phyloP scores from a whole-genome alignment of 164 flowering plant species.

The Kingdonia uniflora region DNA sequence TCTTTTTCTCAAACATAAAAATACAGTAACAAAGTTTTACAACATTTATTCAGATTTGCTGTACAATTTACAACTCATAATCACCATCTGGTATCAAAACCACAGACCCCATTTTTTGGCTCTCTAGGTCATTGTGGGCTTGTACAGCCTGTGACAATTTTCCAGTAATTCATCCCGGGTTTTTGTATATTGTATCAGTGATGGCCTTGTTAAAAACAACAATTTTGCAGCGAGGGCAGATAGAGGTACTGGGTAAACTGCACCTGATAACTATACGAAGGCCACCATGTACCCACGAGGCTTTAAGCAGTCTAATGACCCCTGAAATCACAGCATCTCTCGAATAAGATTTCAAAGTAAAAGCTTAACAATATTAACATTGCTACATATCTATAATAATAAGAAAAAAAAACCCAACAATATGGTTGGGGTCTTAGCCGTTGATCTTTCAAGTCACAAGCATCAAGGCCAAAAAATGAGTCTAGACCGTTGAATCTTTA shows the following conservation, averaged over 20 bases:
- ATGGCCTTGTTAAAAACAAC: conserved; percentile 77
- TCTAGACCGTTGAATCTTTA: too few relatives aligned
- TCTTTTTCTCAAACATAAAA: too few relatives aligned
- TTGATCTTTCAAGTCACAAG: too few relatives aligned
- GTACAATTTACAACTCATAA: too few relatives aligned
- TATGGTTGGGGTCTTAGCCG: too few relatives aligned
- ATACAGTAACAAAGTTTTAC: too few relatives aligned
- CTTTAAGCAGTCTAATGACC: conserved; percentile 74
- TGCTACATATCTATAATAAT: too few relatives aligned
- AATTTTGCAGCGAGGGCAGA: conserved; percentile 59
- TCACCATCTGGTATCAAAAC: conserved; percentile 8
- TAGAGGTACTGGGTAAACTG: conserved; percentile 69
- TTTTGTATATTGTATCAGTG: conserved; percentile 48
- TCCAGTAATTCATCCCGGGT: conserved; percentile 67
- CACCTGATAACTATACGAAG: conserved; percentile 84
- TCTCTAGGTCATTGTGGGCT: conserved; percentile 4
- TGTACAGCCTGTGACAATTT: conserved; percentile 68
- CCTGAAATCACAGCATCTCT: conserved; percentile 30
- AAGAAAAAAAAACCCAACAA: too few relatives aligned
- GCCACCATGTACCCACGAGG: conserved; percentile 75
- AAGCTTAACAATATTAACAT: background rate
- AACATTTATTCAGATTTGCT: too few relatives aligned
- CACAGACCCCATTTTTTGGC: conserved; percentile 3
- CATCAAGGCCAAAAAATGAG: too few relatives aligned
- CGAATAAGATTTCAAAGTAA: background rate